A percentile compares a stretch with the other conserved stretches of the same genome.
Conservation (phyloP, 345 rosid genomes). For the Eucalyptus cladocalyx region DNA sequence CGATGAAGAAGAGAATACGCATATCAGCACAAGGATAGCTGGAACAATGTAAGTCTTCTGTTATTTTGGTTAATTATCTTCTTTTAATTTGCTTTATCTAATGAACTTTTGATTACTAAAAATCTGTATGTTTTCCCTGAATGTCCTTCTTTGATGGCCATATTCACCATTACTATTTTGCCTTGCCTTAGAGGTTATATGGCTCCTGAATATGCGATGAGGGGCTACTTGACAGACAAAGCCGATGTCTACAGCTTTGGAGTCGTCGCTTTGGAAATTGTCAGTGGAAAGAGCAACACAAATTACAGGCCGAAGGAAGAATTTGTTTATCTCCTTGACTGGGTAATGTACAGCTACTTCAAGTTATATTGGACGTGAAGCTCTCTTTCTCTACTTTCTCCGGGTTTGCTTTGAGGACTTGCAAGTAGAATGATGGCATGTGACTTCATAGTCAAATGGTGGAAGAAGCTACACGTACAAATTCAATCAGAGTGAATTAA, state of each 20-base stretch:
- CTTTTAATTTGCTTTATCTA: background rate
- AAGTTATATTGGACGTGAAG: background rate
- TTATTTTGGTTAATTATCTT: background rate
- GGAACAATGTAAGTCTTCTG: slow-evolving; percentile 46
- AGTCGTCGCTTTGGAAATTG: slow-evolving; percentile 65
- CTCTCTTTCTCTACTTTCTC: background rate
- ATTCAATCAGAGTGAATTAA: background rate
- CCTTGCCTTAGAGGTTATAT: slow-evolving; percentile 60
- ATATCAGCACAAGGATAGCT: slow-evolving; percentile 61
- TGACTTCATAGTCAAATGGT: background rate
- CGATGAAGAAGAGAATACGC: slow-evolving; percentile 66
- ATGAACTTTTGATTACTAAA: background rate
- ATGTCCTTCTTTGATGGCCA: background rate
- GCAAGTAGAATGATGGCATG: background rate
- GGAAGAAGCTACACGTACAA: background rate
- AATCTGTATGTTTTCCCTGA: background rate
- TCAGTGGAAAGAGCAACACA: slow-evolving; percentile 92
- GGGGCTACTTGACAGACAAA: slow-evolving; percentile 93
- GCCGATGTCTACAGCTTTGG: slow-evolving; percentile 96
- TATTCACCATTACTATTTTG: background rate
- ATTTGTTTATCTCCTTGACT: slow-evolving; percentile 89
- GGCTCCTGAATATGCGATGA: slow-evolving; percentile 99
- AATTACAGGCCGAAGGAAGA: slow-evolving; percentile 94
- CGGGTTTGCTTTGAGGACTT: background rate
- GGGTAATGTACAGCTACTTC: slow-evolving; percentile 17